Conservation (phyloP, 2,329 filamentous ascomycete genomes). For the Fusarium lyarnte region DNA sequence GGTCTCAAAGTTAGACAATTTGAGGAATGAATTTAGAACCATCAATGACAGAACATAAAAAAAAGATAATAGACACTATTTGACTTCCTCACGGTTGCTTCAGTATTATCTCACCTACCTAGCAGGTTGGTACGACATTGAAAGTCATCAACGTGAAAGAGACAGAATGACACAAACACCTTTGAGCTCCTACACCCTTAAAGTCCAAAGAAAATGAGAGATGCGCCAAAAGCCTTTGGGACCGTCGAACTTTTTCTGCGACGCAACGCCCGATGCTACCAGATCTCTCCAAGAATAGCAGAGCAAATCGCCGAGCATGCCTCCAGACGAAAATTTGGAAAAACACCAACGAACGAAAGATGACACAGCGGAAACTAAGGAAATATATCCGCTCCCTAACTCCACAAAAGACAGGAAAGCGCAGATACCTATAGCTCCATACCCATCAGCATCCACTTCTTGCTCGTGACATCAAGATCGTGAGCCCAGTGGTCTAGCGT, state of each 20-base stretch:
- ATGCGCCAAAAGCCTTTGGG: slow-evolving; percentile 27
- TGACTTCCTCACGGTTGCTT: slow-evolving; percentile 4
- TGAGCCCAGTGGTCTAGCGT: slow-evolving; percentile 81
- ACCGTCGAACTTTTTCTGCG: slow-evolving; percentile 25
- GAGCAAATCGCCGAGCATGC: slow-evolving; percentile 19
- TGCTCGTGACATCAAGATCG: slow-evolving; percentile 73
- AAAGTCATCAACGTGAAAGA: slow-evolving; percentile 12
- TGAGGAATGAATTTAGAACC: slow-evolving; percentile 61
- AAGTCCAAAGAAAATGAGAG: slow-evolving; percentile 17
- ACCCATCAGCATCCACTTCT: slow-evolving; percentile 84
- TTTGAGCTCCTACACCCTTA: slow-evolving; percentile 27
- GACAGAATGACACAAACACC: slow-evolving; percentile 16
- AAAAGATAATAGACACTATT: slow-evolving; percentile 3
- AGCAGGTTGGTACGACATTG: slow-evolving; percentile 6
- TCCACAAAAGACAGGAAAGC: slow-evolving; percentile 30
- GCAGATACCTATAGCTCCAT: slow-evolving; percentile 78
- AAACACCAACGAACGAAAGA: slow-evolving; percentile 29
- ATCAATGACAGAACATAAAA: slow-evolving; percentile 7
- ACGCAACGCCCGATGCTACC: slow-evolving; percentile 35
- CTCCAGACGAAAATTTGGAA: slow-evolving; percentile 24
- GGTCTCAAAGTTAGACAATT: slow-evolving; percentile 83
- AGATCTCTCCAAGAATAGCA: slow-evolving; percentile 20
- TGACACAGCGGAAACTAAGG: slow-evolving; percentile 29
- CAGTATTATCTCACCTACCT: slow-evolving; percentile 26
- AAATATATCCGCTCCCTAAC: slow-evolving; percentile 31